Evolutionary conservation across 176 grass and related monocot genomes (phyloP), one percentile per base, ranked within the genome.

Genomic region (Oryza officinalis): DNA sequence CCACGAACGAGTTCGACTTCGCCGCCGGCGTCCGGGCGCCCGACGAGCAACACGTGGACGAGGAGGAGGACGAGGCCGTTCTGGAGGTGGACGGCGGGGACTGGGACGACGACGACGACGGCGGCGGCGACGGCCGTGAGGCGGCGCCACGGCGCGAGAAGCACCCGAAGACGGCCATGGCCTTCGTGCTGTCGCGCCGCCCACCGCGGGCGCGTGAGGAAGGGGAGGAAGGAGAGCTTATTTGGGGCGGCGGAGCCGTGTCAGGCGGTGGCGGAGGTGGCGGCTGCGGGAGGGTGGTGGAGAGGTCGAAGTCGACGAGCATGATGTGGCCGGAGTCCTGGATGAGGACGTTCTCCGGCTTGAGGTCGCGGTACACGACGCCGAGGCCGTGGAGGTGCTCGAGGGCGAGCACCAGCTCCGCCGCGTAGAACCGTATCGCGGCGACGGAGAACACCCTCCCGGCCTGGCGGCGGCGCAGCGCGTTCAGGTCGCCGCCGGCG

Each of bases 261-360:
- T 73, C 68, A 22, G 45, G 67, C 28, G 23, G 28, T 0, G 25
- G 46, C 1, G 84, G 73, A 0, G 46, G 72, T 4, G 20, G 59
- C 3, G 78, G 68, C 10, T 12, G 64, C 0, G 91, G 91, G 0
- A 90, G 77, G 26, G 74, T 79, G 49, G 91, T 92, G 64, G 94
- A 93, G 87, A 97, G 91, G 80, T 97, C 94, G 69, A 97, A 97
- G 83, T 97, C 94, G 28, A 97, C 81, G 38, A 97, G 89, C 94
- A 94, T 97, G 28, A 97, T 77, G 75, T 97, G 94, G 18, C 91
- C 89, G 2, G 81, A 75, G 11, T 81, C 85, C 79, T 93, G 91
- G 68, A 97, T 92, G 75, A 93, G 63, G 47, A 96, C 44, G 77
- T 96, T 96, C 81, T 96, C 88, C 1, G 90, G 90, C 77, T 96